Conservation (phyloP, 768 basidiomycete genomes). For the Chlorophyllum brunneum region DNA sequence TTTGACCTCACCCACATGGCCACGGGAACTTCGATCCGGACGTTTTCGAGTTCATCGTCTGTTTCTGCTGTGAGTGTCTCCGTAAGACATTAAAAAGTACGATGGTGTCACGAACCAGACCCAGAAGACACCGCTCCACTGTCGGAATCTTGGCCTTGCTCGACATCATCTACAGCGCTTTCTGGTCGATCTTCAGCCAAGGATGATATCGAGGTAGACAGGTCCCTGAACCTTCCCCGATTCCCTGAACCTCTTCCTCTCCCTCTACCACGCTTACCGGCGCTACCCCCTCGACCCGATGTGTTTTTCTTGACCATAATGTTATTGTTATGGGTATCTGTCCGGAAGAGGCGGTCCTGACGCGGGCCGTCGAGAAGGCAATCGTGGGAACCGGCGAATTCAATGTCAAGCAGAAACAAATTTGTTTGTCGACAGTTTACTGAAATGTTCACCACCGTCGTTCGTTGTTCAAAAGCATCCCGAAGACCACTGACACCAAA, state of each 20-base stretch:
- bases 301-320: constrained; percentile 39
- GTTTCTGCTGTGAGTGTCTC: constrained; percentile 13
- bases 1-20: constrained; percentile 88
- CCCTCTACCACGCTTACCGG: constrained; percentile 34
- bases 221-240: constrained; percentile 15
- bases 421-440: constrained; percentile 14
- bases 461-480: constrained; percentile 79
- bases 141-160: constrained; percentile 28
- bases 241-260: constrained; percentile 29
- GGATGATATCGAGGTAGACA: neutral
- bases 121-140: constrained; percentile 20
- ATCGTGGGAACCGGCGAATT: constrained; percentile 5
- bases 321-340: neutral
- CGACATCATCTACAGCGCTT: constrained; percentile 50
- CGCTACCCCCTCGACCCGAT: constrained; percentile 21
- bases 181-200: constrained; percentile 43
- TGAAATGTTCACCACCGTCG: constrained; percentile 65
- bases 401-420: neutral
- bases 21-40: constrained; percentile 64
- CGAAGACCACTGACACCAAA: constrained; percentile 81
- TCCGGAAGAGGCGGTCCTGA: constrained; percentile 1
- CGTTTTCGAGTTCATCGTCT: constrained; percentile 20
- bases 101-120: constrained; percentile 7
- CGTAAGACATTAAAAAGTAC: neutral
- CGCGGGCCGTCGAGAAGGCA: neutral